These are phyloP conservation scores for Entoloma clypeatum DNA, from an alignment of 1,284 basidiomycete species.

Conservation along the genomic window DNA sequence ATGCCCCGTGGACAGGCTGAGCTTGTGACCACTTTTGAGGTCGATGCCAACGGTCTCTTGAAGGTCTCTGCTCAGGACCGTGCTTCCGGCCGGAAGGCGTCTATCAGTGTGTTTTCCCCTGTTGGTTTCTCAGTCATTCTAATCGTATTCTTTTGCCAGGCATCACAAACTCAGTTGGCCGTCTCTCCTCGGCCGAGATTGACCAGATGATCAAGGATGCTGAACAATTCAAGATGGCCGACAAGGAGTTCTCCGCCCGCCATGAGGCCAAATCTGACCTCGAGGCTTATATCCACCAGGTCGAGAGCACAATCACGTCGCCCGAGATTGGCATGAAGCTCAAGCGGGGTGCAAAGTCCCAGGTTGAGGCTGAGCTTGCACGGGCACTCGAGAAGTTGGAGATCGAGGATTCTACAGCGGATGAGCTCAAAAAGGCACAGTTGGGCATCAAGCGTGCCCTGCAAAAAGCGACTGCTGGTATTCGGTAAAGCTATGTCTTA, in stretches of 20 bases:
- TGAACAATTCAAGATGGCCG: conserved; percentile 92
- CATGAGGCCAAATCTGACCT: conserved; percentile 97
- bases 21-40: conserved; percentile 95
- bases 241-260: conserved; percentile 94
- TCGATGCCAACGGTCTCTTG: conserved; percentile 94
- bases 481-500: conserved; percentile 52
- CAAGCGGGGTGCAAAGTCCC: conserved; percentile 90
- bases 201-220: conserved; percentile 99
- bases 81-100: conserved; percentile 93
- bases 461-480: conserved; percentile 90
- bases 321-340: conserved; percentile 97
- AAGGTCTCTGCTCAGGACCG: conserved; percentile 95
- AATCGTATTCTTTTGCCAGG: conserved; percentile 36
- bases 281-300: conserved; percentile 93
- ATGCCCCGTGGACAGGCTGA: conserved; percentile 97
- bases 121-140: conserved; percentile 2
- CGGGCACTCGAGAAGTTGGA: conserved; percentile 96
- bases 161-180: conserved; percentile 95
- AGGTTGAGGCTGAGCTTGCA: conserved; percentile 94
- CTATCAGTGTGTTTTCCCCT: conserved; percentile 68
- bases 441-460: conserved; percentile 90
- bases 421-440: conserved; percentile 93
- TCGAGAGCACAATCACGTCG: conserved; percentile 88
- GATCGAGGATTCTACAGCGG: conserved; percentile 87
- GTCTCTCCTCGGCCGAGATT: conserved; percentile 91